Evolutionary conservation across 306 rosid species (phyloP).

Genomic region (Senna siamea): DNA sequence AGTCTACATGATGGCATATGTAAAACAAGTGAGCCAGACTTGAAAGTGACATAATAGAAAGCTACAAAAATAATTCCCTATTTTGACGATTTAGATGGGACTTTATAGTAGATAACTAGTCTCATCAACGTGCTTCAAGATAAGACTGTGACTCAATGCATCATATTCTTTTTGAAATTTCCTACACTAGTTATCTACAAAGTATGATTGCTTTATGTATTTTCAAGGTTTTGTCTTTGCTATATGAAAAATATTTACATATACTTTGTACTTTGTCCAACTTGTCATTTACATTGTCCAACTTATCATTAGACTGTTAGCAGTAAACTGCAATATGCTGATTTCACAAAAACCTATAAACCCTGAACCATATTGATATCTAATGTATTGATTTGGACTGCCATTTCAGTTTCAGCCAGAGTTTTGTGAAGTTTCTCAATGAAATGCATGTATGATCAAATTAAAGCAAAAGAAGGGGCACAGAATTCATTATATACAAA

Average conservation of each 20-base stretch:
- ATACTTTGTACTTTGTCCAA: neutral
- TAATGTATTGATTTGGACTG: too few relatives aligned
- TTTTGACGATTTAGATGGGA: conserved; percentile 28
- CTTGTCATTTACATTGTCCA: neutral
- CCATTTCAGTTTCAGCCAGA: too few relatives aligned
- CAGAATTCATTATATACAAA: conserved; percentile 51
- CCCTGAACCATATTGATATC: too few relatives aligned
- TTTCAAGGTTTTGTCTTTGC: conserved; percentile 11
- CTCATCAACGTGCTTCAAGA: conserved; percentile 40
- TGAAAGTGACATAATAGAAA: conserved; percentile 25
- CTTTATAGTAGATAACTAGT: conserved; percentile 16
- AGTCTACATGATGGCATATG: neutral
- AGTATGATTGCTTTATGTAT: conserved; percentile 19
- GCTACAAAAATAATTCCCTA: conserved; percentile 37
- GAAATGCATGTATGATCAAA: neutral
- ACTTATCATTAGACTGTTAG: neutral
- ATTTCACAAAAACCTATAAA: too few relatives aligned
- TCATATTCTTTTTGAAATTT: conserved; percentile 32
- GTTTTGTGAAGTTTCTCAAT: neutral
- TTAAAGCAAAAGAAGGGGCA: neutral
- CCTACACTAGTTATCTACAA: conserved; percentile 23
- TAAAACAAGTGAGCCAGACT: conserved; percentile 15
- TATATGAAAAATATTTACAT: neutral
- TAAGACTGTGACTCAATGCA: conserved; percentile 42
- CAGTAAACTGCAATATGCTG: neutral